phyloP scores from a whole-genome alignment of 768 basidiomycete species.

The Termitomyces sp. region DNA sequence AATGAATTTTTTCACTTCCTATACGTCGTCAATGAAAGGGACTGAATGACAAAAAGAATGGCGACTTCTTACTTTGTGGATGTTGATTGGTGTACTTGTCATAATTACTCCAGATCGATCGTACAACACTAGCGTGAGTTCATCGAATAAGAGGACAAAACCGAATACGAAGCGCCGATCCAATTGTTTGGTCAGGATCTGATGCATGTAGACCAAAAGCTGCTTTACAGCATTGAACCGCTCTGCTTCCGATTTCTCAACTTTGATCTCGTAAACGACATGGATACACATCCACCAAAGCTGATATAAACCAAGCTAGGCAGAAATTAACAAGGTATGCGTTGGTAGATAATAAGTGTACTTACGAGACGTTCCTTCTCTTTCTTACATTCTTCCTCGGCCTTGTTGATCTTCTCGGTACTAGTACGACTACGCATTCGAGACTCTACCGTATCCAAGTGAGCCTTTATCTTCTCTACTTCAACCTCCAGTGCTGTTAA shows the following conservation, averaged over 20 bases:
- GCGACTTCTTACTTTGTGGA: slow-evolving; percentile 5
- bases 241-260: background rate
- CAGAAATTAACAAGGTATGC: background rate
- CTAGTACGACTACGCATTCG: no score
- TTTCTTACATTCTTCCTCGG: background rate
- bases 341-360: background rate
- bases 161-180: slow-evolving; percentile 9
- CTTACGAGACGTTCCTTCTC: background rate
- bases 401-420: no score
- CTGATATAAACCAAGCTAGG: background rate
- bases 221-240: background rate
- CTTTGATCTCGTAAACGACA: background rate
- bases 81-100: slow-evolving; percentile 7
- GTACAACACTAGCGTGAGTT: slow-evolving; percentile 2
- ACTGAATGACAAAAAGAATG: background rate
- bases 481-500: background rate
- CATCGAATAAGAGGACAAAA: background rate
- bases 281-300: slow-evolving; percentile 1
- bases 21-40: background rate
- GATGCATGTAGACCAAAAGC: slow-evolving; percentile 7
- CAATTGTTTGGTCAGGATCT: slow-evolving; percentile 9
- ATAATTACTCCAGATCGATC: slow-evolving; percentile 10
- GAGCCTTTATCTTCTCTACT: background rate
- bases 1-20: slow-evolving; percentile 1
- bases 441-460: no score